Conservation (phyloP, 2,329 filamentous ascomycete genomes). For the Blastomyces percursus region DNA sequence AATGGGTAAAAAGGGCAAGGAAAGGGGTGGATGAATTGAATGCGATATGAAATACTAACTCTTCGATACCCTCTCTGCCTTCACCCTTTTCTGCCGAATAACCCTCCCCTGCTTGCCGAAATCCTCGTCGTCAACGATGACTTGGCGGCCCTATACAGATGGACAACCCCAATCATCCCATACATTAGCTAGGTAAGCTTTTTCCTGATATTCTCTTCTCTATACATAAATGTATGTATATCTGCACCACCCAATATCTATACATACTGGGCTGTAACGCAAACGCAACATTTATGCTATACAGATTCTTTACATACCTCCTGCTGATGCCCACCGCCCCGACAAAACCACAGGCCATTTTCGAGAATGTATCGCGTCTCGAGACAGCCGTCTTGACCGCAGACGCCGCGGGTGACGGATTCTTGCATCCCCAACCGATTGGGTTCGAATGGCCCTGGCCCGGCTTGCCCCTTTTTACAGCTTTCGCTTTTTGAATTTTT, state of each 20-base stretch:
- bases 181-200: conserved; percentile 17
- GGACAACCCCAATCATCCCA: neutral
- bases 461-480: too few relatives aligned
- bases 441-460: too few relatives aligned
- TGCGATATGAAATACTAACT: conserved; percentile 24
- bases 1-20: neutral
- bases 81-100: conserved; percentile 45
- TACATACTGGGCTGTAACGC: too few relatives aligned
- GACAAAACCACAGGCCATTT: conserved; percentile 67
- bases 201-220: conserved; percentile 1
- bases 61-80: conserved; percentile 41
- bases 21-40: neutral
- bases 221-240: too few relatives aligned
- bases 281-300: too few relatives aligned
- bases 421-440: conserved; percentile 25
- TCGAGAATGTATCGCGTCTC: conserved; percentile 61
- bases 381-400: conserved; percentile 55
- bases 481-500: too few relatives aligned
- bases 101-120: conserved; percentile 53
- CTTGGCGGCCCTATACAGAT: conserved; percentile 30
- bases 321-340: conserved; percentile 62
- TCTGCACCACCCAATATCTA: too few relatives aligned
- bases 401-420: conserved; percentile 35
- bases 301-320: conserved; percentile 41
- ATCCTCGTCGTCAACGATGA: conserved; percentile 55